phyloP scores from a whole-genome alignment of 768 basidiomycete genomes.

The Serendipita vermifera region DNA sequence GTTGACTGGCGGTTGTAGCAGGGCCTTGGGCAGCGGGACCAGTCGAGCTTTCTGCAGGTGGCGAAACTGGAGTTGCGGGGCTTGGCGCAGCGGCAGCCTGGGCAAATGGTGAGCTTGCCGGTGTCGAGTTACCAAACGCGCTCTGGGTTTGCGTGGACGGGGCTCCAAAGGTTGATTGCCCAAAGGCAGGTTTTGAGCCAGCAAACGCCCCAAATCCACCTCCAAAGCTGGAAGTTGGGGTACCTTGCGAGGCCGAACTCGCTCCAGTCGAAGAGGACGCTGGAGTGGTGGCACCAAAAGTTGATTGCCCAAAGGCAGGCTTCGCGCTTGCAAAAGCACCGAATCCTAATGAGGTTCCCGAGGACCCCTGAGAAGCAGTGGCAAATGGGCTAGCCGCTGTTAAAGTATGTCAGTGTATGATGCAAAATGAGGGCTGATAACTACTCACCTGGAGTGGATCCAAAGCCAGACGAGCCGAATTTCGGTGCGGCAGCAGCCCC shows the following conservation, averaged over 20 bases:
- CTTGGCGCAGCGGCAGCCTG: not conserved
- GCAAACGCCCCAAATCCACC: constrained; percentile 44
- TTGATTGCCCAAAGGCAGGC: constrained; percentile 25
- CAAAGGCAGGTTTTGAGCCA: constrained; percentile 31
- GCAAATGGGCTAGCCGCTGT: not conserved
- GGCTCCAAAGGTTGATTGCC: constrained; percentile 27
- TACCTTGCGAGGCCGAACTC: constrained; percentile 12
- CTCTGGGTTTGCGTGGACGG: too few relatives aligned
- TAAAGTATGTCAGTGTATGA: not conserved
- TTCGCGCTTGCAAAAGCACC: constrained; percentile 19
- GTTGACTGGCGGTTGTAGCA: not conserved
- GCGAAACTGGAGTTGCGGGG: not conserved
- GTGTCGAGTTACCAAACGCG: too few relatives aligned
- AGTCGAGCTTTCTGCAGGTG: not conserved
- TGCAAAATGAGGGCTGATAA: constrained; percentile 9
- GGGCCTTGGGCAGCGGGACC: not conserved
- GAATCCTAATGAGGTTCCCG: constrained; percentile 17
- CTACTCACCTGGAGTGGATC: constrained; percentile 20
- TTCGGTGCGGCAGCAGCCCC: constrained; percentile 11
- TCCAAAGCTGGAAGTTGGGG: constrained; percentile 19
- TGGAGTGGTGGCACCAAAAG: constrained; percentile 17
- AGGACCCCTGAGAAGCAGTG: not conserved
- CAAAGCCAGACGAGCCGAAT: constrained; percentile 14
- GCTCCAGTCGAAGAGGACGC: constrained; percentile 10
- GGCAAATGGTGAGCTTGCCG: not conserved